Evolutionary conservation across 805 yeast genomes (phyloP).

Genomic region (Yarrowia porcina): DNA sequence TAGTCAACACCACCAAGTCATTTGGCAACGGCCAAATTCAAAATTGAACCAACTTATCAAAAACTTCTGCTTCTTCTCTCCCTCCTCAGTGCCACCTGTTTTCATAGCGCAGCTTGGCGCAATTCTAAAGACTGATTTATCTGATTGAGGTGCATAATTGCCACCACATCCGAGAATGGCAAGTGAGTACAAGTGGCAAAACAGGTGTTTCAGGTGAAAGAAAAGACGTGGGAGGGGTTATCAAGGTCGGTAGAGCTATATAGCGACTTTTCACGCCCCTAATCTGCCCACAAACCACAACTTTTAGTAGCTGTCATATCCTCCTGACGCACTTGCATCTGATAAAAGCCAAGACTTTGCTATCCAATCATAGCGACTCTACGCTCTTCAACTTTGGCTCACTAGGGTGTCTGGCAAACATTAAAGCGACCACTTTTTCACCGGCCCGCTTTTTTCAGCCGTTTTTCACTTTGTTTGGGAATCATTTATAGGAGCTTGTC

Average conservation of each 20-base stretch:
- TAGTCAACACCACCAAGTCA: no score
- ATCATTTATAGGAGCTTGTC: neutral
- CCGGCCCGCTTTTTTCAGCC: neutral
- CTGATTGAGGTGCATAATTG: constrained; percentile 17
- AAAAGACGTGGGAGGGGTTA: no score
- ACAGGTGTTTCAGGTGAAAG: neutral
- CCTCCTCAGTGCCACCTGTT: neutral
- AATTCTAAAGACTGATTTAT: constrained; percentile 1
- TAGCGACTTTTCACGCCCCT: no score
- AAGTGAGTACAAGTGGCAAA: neutral
- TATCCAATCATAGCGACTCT: neutral
- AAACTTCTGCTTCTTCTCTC: no score
- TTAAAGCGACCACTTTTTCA: neutral
- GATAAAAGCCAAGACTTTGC: constrained; percentile 24
- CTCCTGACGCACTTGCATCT: constrained; percentile 16
- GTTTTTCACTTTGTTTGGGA: neutral
- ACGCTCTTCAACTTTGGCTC: no score
- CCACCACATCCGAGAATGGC: neutral
- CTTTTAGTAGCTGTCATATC: no score
- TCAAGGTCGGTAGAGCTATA: no score
- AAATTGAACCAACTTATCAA: no score
- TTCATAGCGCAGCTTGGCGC: neutral
- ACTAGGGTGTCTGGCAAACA: no score
- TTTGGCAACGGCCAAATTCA: no score
- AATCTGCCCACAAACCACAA: no score